A percentile compares a stretch with the other conserved stretches of the same genome.
phyloP scores from a whole-genome alignment of 163 green algal species.

The Trebouxia gelatinosa region DNA sequence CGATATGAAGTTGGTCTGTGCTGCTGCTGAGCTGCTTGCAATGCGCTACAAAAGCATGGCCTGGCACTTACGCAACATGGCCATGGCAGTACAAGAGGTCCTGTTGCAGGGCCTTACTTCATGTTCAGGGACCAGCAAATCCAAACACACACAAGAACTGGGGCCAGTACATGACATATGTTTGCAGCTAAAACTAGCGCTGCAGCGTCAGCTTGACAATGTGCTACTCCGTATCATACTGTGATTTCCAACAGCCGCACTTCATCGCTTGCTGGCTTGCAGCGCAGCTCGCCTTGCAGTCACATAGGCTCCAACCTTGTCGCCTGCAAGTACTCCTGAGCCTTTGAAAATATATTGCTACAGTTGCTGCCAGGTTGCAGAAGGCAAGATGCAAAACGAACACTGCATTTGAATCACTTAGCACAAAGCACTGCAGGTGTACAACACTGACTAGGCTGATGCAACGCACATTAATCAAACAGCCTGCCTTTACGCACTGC shows the following conservation, averaged over 20 bases:
- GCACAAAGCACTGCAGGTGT: neutral
- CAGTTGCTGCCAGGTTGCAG: neutral
- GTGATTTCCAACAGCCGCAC: neutral
- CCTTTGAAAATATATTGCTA: neutral
- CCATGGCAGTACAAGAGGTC: no score
- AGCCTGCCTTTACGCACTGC: neutral
- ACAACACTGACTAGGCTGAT: neutral
- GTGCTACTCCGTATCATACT: no score
- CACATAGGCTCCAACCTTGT: constrained; percentile 72
- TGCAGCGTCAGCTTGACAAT: no score
- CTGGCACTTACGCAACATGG: no score
- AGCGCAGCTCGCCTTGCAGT: constrained; percentile 73
- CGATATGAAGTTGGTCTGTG: no score
- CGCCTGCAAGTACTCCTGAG: constrained; percentile 34
- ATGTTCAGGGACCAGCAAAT: no score
- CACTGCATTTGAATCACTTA: neutral
- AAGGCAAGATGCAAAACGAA: neutral
- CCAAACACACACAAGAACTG: no score
- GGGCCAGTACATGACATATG: no score
- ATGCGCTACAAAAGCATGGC: no score
- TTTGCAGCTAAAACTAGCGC: no score
- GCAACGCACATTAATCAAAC: neutral
- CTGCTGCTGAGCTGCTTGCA: no score
- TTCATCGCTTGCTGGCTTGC: constrained; percentile 47
- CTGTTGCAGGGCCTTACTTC: no score